phyloP scores from a whole-genome alignment of 164 flowering plant species.

The Liriodendron chinense region DNA sequence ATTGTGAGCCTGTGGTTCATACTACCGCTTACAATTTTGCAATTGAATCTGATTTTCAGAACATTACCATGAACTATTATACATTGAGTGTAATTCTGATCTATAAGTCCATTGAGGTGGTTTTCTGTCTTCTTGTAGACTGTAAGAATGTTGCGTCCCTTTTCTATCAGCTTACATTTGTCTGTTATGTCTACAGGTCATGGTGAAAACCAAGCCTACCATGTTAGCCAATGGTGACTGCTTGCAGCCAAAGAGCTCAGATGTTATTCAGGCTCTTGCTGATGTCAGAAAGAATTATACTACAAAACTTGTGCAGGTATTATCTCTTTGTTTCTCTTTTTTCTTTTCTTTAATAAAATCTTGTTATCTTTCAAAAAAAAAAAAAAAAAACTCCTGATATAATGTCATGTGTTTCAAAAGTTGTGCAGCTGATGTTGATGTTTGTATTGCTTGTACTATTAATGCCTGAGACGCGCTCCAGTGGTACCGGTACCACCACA shows the following conservation, averaged over 20 bases:
- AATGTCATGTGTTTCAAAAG: not conserved
- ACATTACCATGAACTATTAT: not conserved
- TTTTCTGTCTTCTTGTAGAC: not conserved
- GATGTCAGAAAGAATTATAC: slow-evolving; percentile 46
- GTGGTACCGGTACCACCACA: too few species aligned
- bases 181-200: slow-evolving; percentile 36
- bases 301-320: slow-evolving; percentile 64
- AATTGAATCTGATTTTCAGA: not conserved
- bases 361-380: too few species aligned
- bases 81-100: not conserved
- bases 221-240: slow-evolving; percentile 21
- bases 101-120: too few species aligned
- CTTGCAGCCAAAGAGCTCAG: slow-evolving; percentile 29
- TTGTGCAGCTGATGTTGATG: not conserved
- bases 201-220: slow-evolving; percentile 33
- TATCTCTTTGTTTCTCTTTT: too few species aligned
- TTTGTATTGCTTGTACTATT: not conserved
- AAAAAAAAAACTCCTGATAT: too few species aligned
- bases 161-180: not conserved
- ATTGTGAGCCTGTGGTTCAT: too few species aligned
- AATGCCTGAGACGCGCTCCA: too few species aligned
- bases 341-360: too few species aligned
- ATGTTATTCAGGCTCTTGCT: slow-evolving; percentile 43
- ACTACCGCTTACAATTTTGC: too few species aligned
- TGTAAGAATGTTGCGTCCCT: not conserved